phyloP scores from a whole-genome alignment of 805 yeast genomes.

The Candida boidinii region DNA sequence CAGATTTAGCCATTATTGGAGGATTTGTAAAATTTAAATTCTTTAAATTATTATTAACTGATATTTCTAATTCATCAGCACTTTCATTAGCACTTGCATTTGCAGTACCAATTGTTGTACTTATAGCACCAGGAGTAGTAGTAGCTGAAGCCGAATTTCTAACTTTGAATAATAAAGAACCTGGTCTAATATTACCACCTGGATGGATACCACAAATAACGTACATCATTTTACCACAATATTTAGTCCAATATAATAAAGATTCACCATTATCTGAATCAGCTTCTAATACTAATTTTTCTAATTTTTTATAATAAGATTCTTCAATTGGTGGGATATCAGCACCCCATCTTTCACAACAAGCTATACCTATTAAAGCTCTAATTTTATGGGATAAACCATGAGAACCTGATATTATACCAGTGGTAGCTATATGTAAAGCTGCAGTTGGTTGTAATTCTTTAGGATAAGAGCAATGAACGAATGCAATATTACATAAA shows the following conservation, averaged over 20 bases:
- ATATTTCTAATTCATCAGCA: slow-evolving; percentile 2
- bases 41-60: slow-evolving; percentile 3
- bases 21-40: slow-evolving; percentile 29
- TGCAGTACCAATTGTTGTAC: slow-evolving; percentile 3
- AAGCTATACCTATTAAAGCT: slow-evolving; percentile 63
- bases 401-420: slow-evolving; percentile 67
- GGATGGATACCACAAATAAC: slow-evolving; percentile 77
- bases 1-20: slow-evolving; percentile 19
- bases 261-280: slow-evolving; percentile 32
- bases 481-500: slow-evolving; percentile 64
- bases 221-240: slow-evolving; percentile 65
- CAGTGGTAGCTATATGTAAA: slow-evolving; percentile 62
- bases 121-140: slow-evolving; percentile 8
- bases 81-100: slow-evolving; percentile 13
- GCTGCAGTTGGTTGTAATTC: slow-evolving; percentile 73
- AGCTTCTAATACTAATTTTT: slow-evolving; percentile 38
- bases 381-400: slow-evolving; percentile 67
- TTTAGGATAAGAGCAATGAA: slow-evolving; percentile 68
- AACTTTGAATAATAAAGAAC: slow-evolving; percentile 39
- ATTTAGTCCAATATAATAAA: slow-evolving; percentile 65
- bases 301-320: slow-evolving; percentile 34
- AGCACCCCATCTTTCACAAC: slow-evolving; percentile 80
- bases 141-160: slow-evolving; percentile 11
- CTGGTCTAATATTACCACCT: slow-evolving; percentile 66
- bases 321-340: slow-evolving; percentile 55